Evolutionary conservation across 192 early-diverging fungal genomes (phyloP).

Genomic region (Powellomyces hirtus): DNA sequence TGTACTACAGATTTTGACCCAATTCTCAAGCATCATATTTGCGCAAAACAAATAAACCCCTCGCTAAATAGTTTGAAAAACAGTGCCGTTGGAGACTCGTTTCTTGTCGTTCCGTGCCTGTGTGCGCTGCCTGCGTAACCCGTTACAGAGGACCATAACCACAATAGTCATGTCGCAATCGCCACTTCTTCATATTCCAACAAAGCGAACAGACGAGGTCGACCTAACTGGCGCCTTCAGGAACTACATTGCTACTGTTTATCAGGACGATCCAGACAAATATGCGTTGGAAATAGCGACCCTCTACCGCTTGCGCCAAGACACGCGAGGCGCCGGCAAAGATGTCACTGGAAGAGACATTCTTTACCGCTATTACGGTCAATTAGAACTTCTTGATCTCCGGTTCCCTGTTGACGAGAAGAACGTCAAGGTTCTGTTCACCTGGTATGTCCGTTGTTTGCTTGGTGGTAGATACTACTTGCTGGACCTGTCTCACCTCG

Average conservation of each 20-base stretch:
- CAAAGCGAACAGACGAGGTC: constrained; percentile 87
- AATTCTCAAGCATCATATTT: too few species aligned
- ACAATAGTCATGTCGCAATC: constrained; percentile 14
- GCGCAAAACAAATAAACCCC: too few species aligned
- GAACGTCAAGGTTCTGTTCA: constrained; percentile 83
- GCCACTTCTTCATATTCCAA: constrained; percentile 26
- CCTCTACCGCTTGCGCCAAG: constrained; percentile 90
- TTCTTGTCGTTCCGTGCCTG: too few species aligned
- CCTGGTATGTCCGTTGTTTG: constrained; percentile 87
- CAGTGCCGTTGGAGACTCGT: too few species aligned
- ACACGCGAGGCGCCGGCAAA: constrained; percentile 92
- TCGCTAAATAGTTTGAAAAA: too few species aligned
- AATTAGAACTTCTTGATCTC: constrained; percentile 89
- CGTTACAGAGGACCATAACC: too few species aligned
- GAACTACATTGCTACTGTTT: constrained; percentile 75
- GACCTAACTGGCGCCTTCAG: constrained; percentile 76
- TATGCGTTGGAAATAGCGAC: constrained; percentile 79
- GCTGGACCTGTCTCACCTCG: too few species aligned
- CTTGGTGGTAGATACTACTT: not conserved
- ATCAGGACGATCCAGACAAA: constrained; percentile 93
- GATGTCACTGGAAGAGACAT: constrained; percentile 91
- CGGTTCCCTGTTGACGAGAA: constrained; percentile 93
- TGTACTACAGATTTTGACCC: too few species aligned
- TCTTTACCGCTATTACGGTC: constrained; percentile 94
- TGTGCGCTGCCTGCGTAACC: too few species aligned